These are phyloP conservation scores for Hemileia vastatrix DNA, from an alignment of 1,284 basidiomycete genomes.

Conservation along the genomic window DNA sequence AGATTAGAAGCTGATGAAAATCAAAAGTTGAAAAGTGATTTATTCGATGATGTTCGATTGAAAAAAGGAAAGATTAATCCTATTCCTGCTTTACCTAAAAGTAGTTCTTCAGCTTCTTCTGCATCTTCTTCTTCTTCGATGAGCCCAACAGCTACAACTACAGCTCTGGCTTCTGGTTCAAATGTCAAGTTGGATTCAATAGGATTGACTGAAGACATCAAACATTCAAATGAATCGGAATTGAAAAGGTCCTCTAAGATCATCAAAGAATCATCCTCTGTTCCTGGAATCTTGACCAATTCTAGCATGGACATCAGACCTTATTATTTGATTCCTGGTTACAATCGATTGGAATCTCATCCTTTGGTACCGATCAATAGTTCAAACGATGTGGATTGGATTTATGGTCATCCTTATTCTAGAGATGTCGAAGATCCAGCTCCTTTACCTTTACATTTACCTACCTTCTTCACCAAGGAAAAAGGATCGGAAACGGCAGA, in stretches of 20 bases:
- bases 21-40: too few relatives aligned
- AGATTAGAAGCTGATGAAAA: neutral
- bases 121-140: too few relatives aligned
- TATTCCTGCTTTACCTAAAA: too few relatives aligned
- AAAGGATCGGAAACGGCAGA: neutral
- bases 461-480: neutral
- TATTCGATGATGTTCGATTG: too few relatives aligned
- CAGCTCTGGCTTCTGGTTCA: neutral
- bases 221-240: neutral
- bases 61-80: neutral
- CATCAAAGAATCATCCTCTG: neutral
- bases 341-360: constrained; percentile 8
- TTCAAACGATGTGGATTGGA: constrained; percentile 15
- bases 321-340: constrained; percentile 23
- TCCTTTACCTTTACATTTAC: neutral
- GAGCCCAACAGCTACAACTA: too few relatives aligned
- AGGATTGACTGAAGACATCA: neutral
- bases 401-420: constrained; percentile 17
- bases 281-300: too few relatives aligned
- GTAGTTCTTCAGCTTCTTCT: too few relatives aligned
- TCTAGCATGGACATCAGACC: constrained; percentile 26
- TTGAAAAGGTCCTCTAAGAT: neutral
- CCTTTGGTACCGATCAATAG: neutral
- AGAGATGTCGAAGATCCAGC: neutral
- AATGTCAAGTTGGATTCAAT: neutral